Conservation (phyloP, 176 grass and related monocot genomes). For the Carex pumila region DNA sequence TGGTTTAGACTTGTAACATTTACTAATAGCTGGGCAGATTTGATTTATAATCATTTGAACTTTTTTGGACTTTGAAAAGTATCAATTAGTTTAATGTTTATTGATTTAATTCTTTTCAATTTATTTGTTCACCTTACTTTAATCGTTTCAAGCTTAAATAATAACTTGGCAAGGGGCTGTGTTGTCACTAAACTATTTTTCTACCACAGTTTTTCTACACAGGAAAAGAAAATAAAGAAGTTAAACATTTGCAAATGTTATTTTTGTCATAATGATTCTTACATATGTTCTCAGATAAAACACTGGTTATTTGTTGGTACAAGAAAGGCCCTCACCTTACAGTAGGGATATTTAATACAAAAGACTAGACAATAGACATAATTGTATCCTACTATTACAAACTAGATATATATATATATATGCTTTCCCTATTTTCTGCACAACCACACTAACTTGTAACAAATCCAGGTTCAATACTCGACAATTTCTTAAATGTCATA, state of each 20-base stretch:
- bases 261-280: slow-evolving; percentile 3
- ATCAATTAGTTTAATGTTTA: not conserved
- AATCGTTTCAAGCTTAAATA: not conserved
- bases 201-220: not conserved
- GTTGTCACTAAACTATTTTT: not conserved
- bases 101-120: not conserved
- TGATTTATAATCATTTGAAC: not conserved
- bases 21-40: not conserved
- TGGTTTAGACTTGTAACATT: not conserved
- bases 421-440: slow-evolving; percentile 1
- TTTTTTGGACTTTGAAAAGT: not conserved
- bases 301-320: slow-evolving; percentile 20
- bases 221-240: not conserved
- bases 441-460: slow-evolving; percentile 6
- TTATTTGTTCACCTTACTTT: not conserved
- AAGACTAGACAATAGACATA: slow-evolving; percentile 17
- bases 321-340: slow-evolving; percentile 15
- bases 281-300: not conserved
- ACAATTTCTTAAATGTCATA: slow-evolving; percentile 38
- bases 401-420: not conserved
- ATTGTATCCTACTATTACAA: slow-evolving; percentile 11
- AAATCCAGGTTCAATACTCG: not conserved
- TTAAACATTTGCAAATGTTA: not conserved
- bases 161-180: no score
- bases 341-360: not conserved